Evolutionary conservation across 768 basidiomycete species (phyloP).

Genomic region (Xerocomellus amylosporus): DNA sequence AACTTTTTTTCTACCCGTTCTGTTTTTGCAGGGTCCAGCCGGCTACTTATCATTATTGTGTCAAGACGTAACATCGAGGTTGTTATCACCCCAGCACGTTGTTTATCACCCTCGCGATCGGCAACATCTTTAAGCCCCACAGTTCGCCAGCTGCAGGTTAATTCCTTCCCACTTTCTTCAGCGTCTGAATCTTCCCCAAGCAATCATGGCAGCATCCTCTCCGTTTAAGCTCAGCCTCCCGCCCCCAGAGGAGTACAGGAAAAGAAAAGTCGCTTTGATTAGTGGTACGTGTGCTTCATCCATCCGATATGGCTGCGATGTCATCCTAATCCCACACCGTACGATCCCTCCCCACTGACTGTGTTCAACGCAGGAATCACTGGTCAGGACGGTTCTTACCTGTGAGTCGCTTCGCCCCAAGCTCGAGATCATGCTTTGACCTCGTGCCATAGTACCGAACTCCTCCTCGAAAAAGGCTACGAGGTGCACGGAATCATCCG

Average conservation of each 20-base stretch:
- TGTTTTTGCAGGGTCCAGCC: not conserved
- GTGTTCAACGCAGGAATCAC: constrained; percentile 67
- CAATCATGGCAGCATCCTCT: constrained; percentile 17
- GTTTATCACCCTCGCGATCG: constrained; percentile 3
- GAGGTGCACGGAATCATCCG: constrained; percentile 95
- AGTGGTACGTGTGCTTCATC: constrained; percentile 55
- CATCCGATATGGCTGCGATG: not conserved
- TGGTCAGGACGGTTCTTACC: constrained; percentile 94
- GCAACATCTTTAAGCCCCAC: not conserved
- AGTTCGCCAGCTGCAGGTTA: no score
- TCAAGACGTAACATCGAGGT: constrained; percentile 2
- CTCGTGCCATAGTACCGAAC: constrained; percentile 58
- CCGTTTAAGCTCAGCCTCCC: constrained; percentile 57
- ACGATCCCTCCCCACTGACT: constrained; percentile 6
- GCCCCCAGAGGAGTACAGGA: constrained; percentile 76
- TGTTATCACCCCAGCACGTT: constrained; percentile 4
- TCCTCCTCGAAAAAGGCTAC: constrained; percentile 84
- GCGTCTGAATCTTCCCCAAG: not conserved
- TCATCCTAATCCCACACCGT: not conserved
- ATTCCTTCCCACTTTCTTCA: not conserved
- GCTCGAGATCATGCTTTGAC: constrained; percentile 3
- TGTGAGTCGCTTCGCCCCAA: constrained; percentile 49
- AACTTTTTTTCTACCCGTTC: constrained; percentile 6
- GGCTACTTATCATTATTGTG: not conserved
- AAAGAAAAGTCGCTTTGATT: constrained; percentile 91